Evolutionary conservation across 352 stramenopile species (phyloP).

Genomic region (Pseudoperonospora humuli): DNA sequence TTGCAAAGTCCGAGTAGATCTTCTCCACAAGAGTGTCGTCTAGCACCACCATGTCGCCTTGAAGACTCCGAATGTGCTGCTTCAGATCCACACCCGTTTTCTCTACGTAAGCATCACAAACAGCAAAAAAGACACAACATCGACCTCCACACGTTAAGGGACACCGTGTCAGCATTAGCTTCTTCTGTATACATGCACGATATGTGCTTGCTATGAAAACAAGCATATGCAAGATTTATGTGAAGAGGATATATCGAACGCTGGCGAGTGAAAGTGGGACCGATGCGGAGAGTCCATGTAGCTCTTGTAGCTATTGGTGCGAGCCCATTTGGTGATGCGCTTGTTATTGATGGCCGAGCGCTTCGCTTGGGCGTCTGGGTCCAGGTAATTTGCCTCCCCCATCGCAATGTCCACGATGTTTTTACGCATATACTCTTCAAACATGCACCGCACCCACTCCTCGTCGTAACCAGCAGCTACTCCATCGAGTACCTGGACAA

Average conservation of each 20-base stretch:
- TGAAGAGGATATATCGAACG: constrained; percentile 82
- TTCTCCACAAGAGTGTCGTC: constrained; percentile 72
- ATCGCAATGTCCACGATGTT: constrained; percentile 77
- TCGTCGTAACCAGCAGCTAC: constrained; percentile 73
- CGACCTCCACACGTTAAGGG: constrained; percentile 39
- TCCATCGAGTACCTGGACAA: constrained; percentile 63
- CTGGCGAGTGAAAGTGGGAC: constrained; percentile 39
- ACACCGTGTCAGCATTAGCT: constrained; percentile 11
- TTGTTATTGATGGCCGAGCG: constrained; percentile 82
- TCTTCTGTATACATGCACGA: constrained; percentile 3
- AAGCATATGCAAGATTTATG: constrained; percentile 29
- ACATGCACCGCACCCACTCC: constrained; percentile 83
- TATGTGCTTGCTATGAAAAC: constrained; percentile 28
- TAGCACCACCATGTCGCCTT: constrained; percentile 66
- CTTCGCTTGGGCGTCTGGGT: constrained; percentile 57
- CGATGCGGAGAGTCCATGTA: constrained; percentile 55
- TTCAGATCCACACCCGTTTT: constrained; percentile 76
- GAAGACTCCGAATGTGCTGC: constrained; percentile 69
- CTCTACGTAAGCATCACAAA: constrained; percentile 62
- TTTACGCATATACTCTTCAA: constrained; percentile 83
- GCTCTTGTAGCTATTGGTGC: constrained; percentile 80
- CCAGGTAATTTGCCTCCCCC: constrained; percentile 72
- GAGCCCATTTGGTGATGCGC: constrained; percentile 81
- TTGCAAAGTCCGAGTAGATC: constrained; percentile 78
- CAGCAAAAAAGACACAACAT: constrained; percentile 15